Conservation (phyloP, 2,329 filamentous ascomycete species). For the Alternaria brassicae region DNA sequence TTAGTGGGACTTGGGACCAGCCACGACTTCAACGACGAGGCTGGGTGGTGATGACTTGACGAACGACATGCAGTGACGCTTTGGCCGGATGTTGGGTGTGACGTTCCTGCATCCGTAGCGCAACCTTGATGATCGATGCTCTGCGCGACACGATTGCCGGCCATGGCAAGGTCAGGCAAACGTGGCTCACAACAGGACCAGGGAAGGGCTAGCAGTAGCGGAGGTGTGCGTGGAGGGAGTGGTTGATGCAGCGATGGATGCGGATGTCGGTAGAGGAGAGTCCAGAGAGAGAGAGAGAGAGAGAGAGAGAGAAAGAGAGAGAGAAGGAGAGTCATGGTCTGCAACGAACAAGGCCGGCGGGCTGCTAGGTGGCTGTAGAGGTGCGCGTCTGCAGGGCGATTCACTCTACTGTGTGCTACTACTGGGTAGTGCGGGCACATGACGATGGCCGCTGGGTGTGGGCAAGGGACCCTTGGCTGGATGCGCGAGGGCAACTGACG, state of each 20-base stretch:
- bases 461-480: background rate
- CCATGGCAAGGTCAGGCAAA: background rate
- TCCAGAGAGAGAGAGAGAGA: background rate
- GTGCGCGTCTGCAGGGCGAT: constrained; percentile 2
- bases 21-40: constrained; percentile 31
- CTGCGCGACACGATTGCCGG: constrained; percentile 4
- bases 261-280: too few relatives aligned
- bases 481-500: constrained; percentile 8
- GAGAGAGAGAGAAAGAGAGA: background rate
- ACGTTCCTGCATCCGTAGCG: constrained; percentile 19
- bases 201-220: background rate
- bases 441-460: constrained; percentile 5
- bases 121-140: background rate
- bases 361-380: constrained; percentile 1
- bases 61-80: constrained; percentile 25
- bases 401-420: background rate
- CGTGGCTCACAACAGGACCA: constrained; percentile 1
- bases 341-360: constrained; percentile 8
- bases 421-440: too few relatives aligned
- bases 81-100: constrained; percentile 18
- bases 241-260: constrained; percentile 13
- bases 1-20: constrained; percentile 32
- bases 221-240: background rate
- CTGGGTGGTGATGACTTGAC: constrained; percentile 21
- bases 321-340: too few relatives aligned